Evolutionary conservation across 805 yeast genomes (phyloP).

Genomic region (Tetrapisispora namnaoensis): DNA sequence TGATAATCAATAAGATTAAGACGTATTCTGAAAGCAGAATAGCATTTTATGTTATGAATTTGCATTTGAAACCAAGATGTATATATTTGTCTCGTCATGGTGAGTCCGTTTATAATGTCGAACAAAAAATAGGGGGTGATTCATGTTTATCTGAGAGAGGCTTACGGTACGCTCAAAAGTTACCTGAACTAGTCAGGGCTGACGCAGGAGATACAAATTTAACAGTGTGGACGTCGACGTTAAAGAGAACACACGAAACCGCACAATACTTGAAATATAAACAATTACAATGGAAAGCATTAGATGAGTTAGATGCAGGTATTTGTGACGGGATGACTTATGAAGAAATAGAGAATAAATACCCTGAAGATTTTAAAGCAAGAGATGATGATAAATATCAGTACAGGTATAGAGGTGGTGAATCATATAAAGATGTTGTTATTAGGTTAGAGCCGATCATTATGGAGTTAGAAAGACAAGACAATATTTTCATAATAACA

Average conservation of each 20-base stretch:
- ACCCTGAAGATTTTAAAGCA: conserved; percentile 92
- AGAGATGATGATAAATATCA: conserved; percentile 94
- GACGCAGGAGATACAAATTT: conserved; percentile 50
- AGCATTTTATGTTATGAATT: conserved; percentile 90
- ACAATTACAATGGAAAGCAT: conserved; percentile 88
- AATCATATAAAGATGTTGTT: conserved; percentile 90
- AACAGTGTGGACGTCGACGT: conserved; percentile 93
- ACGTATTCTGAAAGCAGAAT: conserved; percentile 85
- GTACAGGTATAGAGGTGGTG: conserved; percentile 95
- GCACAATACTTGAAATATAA: conserved; percentile 73
- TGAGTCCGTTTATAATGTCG: conserved; percentile 82
- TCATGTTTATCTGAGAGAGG: conserved; percentile 80
- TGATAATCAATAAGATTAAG: conserved; percentile 77
- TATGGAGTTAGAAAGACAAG: conserved; percentile 97
- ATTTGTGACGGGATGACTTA: conserved; percentile 96
- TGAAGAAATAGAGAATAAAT: conserved; percentile 74
- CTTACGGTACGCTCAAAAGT: conserved; percentile 65
- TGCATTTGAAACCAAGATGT: conserved; percentile 84
- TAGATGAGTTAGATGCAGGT: conserved; percentile 95
- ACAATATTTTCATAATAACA: conserved; percentile 87
- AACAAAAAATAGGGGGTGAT: conserved; percentile 95
- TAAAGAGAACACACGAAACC: conserved; percentile 86
- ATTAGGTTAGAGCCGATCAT: conserved; percentile 92
- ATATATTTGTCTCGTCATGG: conserved; percentile 96
- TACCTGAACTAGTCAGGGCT: conserved; percentile 65